These are phyloP conservation scores for Gaertneriomyces sp. DNA, from an alignment of 192 early-diverging fungal genomes.

Conservation along the genomic window DNA sequence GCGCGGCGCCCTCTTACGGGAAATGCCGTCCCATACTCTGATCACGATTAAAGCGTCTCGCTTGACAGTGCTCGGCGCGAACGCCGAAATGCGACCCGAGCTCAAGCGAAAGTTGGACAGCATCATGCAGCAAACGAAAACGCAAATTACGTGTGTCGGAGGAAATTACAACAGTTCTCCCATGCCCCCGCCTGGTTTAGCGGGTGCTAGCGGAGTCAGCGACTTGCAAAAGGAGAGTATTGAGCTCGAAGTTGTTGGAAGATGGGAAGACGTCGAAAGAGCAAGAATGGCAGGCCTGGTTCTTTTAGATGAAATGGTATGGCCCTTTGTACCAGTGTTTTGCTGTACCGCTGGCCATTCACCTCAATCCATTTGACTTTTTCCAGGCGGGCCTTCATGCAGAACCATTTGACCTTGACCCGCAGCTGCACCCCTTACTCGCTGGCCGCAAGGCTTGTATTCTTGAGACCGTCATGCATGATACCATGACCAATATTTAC, in stretches of 20 bases:
- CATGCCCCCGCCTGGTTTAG: slow-evolving; percentile 1
- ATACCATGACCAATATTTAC: slow-evolving; percentile 69
- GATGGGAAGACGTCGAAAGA: slow-evolving; percentile 42
- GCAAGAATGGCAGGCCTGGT: slow-evolving; percentile 44
- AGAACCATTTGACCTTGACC: slow-evolving; percentile 38
- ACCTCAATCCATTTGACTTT: slow-evolving; percentile 8
- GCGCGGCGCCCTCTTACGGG: slow-evolving; percentile 27
- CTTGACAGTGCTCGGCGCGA: slow-evolving; percentile 41
- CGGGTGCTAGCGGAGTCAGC: background rate
- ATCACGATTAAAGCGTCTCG: slow-evolving; percentile 44
- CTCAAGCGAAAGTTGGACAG: slow-evolving; percentile 47
- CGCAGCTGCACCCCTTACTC: slow-evolving; percentile 66
- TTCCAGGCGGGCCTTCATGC: slow-evolving; percentile 42
- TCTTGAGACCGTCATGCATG: slow-evolving; percentile 66
- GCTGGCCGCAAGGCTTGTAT: slow-evolving; percentile 60
- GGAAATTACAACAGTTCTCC: slow-evolving; percentile 16
- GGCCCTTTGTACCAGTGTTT: background rate
- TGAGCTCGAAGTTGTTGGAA: slow-evolving; percentile 55
- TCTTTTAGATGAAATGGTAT: slow-evolving; percentile 39
- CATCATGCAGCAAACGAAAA: slow-evolving; percentile 44
- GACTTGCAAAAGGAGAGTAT: slow-evolving; percentile 28
- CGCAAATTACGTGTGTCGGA: slow-evolving; percentile 49
- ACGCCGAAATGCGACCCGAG: slow-evolving; percentile 47
- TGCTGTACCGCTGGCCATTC: background rate
- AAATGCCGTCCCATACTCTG: slow-evolving; percentile 36